Base-by-base conservation (phyloP, 2,329 filamentous ascomycete species). In the Phialocephala sp. region DNA sequence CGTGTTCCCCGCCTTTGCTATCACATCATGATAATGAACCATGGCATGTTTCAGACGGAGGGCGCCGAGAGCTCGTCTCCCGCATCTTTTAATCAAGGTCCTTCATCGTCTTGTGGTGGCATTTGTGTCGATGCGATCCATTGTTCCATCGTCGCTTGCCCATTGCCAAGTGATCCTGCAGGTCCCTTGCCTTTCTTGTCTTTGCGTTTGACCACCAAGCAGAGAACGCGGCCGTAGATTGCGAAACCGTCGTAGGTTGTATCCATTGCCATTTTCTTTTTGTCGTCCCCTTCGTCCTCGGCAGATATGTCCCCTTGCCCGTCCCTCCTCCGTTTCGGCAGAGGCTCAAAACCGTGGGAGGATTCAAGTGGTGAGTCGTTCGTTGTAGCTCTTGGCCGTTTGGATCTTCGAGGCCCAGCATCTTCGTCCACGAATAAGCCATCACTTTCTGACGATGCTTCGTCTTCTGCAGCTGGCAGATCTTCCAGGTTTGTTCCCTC, bases 191-290 rank as follows among this genome's bases (percentile, higher is more conserved):
- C 76, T 70, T 80, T 84, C 71, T 79, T 81, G 57, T 89, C 90
- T 67, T 90, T 89, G 76, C 90, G 91, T 78, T 88, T 89, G 74
- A 99, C 89, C 9, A 99, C 91, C 65, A 99, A 84, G 78, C 94
- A 98, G 32, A 99, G 82, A 56, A 97, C 93, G 72, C 93, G 91
- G 12, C 95, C 93, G 79, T 97, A 97, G 75, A 99, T 97, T 73
- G 91, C 92, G 79, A 98, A 98, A 9, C 95, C 94, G 74, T 98
- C 93, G 79, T 98, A 99, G 15, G 89, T 89, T 32, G 94, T 95
- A 68, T 91, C 89, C 81, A 97, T 87, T 22, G 86, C 87, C 72
- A 97, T 80, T 78, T 97, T 98, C 82, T 99, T 97, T 80, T 97
- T 96, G 74, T 97, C 91, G 64, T 91, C 88, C 11, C 24, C 37